A percentile compares a stretch with the other conserved stretches of the same genome.
Conservation (phyloP, 805 yeast species). For the Candida maesae region DNA sequence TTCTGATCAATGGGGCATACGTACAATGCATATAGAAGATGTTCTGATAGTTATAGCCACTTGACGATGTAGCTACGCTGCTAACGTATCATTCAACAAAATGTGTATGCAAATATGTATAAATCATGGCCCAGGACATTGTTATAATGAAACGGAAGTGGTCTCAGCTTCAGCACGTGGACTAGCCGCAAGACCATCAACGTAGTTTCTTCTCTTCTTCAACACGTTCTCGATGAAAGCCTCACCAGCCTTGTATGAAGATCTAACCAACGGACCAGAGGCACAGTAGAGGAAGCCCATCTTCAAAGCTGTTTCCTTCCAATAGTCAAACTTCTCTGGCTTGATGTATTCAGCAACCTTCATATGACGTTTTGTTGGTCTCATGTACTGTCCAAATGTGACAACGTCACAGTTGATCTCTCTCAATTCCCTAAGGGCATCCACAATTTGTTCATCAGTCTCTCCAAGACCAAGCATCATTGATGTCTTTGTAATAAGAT, state of each 20-base stretch:
- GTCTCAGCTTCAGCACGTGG: too few relatives aligned
- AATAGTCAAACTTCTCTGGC: constrained; percentile 91
- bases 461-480: constrained; percentile 97
- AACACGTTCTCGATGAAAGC: constrained; percentile 92
- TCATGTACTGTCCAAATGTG: constrained; percentile 98
- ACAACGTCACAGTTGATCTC: constrained; percentile 83
- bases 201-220: constrained; percentile 50
- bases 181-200: not conserved
- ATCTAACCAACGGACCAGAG: constrained; percentile 93
- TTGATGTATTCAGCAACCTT: constrained; percentile 92
- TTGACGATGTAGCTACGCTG: too few relatives aligned
- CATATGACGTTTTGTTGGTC: constrained; percentile 98
- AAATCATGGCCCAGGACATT: too few relatives aligned
- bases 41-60: too few relatives aligned
- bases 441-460: constrained; percentile 81
- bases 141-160: too few relatives aligned
- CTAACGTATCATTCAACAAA: too few relatives aligned
- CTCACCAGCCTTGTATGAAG: constrained; percentile 98
- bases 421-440: constrained; percentile 73
- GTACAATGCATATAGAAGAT: too few relatives aligned
- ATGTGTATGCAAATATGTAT: too few relatives aligned
- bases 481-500: constrained; percentile 86
- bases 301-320: constrained; percentile 83
- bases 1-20: too few relatives aligned
- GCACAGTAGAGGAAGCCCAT: constrained; percentile 96